Evolutionary conservation across 371 early-diverging fungal species (phyloP).

Genomic region (Capillidium rhysosporum): DNA sequence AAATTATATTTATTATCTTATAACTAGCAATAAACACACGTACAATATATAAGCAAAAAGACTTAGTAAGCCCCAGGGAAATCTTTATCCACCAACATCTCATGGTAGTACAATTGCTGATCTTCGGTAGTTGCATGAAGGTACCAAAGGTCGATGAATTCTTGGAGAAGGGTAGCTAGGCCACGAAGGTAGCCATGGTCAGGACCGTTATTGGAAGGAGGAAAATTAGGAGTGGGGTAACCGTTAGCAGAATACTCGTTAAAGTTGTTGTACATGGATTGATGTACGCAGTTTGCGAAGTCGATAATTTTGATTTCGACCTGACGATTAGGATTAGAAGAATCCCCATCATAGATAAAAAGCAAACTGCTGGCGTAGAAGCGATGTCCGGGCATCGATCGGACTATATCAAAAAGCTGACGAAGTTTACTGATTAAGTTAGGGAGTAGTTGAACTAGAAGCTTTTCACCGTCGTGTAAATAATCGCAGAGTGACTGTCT

Average conservation of each 20-base stretch:
- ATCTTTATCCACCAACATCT: constrained; percentile 9
- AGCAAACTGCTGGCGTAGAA: constrained; percentile 79
- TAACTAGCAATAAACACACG: too few relatives aligned
- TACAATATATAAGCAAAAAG: too few relatives aligned
- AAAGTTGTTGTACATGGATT: background rate
- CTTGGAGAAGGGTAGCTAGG: constrained; percentile 3
- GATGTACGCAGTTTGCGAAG: constrained; percentile 65
- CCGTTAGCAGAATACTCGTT: background rate
- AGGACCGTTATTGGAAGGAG: constrained; percentile 4
- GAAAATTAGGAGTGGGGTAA: background rate
- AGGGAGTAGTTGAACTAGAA: constrained; percentile 53
- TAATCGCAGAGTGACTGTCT: constrained; percentile 47
- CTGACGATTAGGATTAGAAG: constrained; percentile 8
- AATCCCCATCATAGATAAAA: constrained; percentile 58
- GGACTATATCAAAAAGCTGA: constrained; percentile 41
- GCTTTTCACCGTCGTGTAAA: constrained; percentile 49
- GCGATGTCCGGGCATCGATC: constrained; percentile 49
- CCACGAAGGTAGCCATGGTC: constrained; percentile 8
- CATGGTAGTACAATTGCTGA: constrained; percentile 11
- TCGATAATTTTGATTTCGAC: constrained; percentile 85
- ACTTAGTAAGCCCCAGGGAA: background rate
- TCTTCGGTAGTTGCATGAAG: constrained; percentile 15
- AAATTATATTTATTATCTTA: too few relatives aligned
- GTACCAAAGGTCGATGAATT: constrained; percentile 2
- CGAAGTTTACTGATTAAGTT: constrained; percentile 42